Evolutionary conservation across 2,329 filamentous ascomycete species (phyloP).

Genomic region (Aureobasidium melanogenum): DNA sequence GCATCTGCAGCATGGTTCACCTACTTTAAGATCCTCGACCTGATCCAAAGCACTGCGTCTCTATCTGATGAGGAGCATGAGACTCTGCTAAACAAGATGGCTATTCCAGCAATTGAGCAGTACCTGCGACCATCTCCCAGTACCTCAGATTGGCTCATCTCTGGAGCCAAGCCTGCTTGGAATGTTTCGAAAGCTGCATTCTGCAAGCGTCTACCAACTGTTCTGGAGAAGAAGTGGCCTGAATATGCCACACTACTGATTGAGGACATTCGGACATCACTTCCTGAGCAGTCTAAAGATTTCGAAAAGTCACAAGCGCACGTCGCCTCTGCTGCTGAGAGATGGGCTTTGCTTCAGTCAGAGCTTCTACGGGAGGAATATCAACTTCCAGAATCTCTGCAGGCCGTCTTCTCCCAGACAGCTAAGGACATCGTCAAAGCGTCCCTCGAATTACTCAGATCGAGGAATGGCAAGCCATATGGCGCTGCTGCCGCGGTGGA

Average conservation of each 20-base stretch:
- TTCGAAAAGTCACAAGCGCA: slow-evolving; percentile 62
- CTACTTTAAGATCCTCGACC: slow-evolving; percentile 57
- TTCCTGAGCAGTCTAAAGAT: slow-evolving; percentile 74
- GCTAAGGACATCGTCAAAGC: slow-evolving; percentile 36
- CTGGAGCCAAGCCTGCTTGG: slow-evolving; percentile 32
- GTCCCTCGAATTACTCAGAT: slow-evolving; percentile 41
- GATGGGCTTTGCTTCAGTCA: slow-evolving; percentile 50
- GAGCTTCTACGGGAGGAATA: slow-evolving; percentile 26
- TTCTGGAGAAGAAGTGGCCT: slow-evolving; percentile 51
- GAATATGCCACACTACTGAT: slow-evolving; percentile 54
- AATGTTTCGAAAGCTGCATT: slow-evolving; percentile 30
- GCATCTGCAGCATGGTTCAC: slow-evolving; percentile 61
- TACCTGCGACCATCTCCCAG: slow-evolving; percentile 42
- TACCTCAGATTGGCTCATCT: slow-evolving; percentile 42
- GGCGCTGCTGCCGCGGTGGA: slow-evolving; percentile 53
- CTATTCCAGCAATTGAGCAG: slow-evolving; percentile 46
- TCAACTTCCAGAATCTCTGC: slow-evolving; percentile 19
- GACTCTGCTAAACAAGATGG: slow-evolving; percentile 37
- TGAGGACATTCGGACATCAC: slow-evolving; percentile 60
- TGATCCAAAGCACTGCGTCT: slow-evolving; percentile 30
- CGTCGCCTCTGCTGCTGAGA: slow-evolving; percentile 56
- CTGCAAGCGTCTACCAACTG: background rate
- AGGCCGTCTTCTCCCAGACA: slow-evolving; percentile 25
- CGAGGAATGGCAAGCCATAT: slow-evolving; percentile 56
- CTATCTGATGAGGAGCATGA: slow-evolving; percentile 36